These are phyloP conservation scores for Penicillium tannophilum DNA, from an alignment of 495 filamentous ascomycete genomes.

Conservation along the genomic window DNA sequence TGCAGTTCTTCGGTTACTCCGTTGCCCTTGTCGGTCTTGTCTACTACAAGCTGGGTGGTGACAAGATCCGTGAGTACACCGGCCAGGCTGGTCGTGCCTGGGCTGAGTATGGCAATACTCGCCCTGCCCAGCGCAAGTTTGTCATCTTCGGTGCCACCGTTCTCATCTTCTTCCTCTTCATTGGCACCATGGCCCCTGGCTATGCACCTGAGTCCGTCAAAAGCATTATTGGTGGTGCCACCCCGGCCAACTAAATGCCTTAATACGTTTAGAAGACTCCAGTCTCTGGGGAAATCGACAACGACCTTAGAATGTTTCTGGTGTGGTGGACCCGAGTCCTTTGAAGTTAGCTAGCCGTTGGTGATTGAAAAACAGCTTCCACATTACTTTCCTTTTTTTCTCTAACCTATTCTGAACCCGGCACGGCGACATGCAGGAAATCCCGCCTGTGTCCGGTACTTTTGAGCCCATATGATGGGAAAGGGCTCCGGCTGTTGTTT, in stretches of 20 bases:
- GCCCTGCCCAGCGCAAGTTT: constrained; percentile 75
- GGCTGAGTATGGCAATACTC: constrained; percentile 80
- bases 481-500: constrained; percentile 9
- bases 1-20: constrained; percentile 94
- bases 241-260: constrained; percentile 37
- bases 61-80: constrained; percentile 78
- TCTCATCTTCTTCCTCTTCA: constrained; percentile 66
- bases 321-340: no score
- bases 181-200: constrained; percentile 60
- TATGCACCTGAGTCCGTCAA: constrained; percentile 45
- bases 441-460: constrained; percentile 30
- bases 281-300: background rate
- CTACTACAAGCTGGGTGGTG: constrained; percentile 95
- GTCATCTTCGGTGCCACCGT: constrained; percentile 65
- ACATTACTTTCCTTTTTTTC: constrained; percentile 1
- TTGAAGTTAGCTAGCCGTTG: background rate
- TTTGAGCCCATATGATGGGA: constrained; percentile 12
- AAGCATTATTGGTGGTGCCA: constrained; percentile 45
- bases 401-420: constrained; percentile 15
- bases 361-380: background rate
- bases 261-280: background rate
- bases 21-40: constrained; percentile 88
- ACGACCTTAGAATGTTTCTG: background rate
- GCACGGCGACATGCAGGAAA: constrained; percentile 42
- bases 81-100: constrained; percentile 68